Evolutionary conservation across 2,329 filamentous ascomycete genomes (phyloP).

Genomic region (Dichotomopilus funicola): DNA sequence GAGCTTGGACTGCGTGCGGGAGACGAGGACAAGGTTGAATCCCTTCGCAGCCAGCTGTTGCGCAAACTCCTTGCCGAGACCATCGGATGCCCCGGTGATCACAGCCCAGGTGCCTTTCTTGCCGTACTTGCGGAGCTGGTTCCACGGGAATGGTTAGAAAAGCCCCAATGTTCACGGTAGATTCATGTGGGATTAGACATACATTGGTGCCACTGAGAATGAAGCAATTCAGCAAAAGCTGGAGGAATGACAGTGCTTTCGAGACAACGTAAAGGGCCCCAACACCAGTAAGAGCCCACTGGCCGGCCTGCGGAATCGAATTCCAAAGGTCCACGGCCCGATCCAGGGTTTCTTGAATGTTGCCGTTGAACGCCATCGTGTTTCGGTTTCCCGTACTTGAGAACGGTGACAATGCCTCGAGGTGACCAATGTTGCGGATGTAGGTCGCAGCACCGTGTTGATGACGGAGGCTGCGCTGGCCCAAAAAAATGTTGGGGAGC

Average conservation of each 20-base stretch:
- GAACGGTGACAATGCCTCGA: neutral
- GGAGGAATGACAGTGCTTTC: conserved; percentile 52
- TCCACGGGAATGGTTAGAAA: conserved; percentile 18
- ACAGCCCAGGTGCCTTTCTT: conserved; percentile 90
- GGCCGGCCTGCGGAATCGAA: conserved; percentile 39
- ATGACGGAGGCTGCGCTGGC: neutral
- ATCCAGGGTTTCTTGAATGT: conserved; percentile 27
- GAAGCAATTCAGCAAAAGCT: conserved; percentile 61
- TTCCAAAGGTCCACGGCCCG: conserved; percentile 29
- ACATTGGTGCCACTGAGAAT: conserved; percentile 59
- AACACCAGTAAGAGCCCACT: conserved; percentile 44
- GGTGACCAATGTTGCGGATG: neutral
- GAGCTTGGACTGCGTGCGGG: conserved; percentile 90
- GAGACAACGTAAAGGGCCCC: conserved; percentile 54
- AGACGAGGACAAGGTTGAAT: conserved; percentile 92
- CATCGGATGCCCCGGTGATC: conserved; percentile 91
- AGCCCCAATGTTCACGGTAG: neutral
- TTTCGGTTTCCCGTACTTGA: neutral
- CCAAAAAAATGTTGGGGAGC: conserved; percentile 12
- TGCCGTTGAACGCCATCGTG: conserved; percentile 10
- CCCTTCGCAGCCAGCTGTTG: conserved; percentile 82
- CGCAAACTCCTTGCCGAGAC: conserved; percentile 93
- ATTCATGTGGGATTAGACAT: conserved; percentile 25
- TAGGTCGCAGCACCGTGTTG: neutral
- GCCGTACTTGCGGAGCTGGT: conserved; percentile 80